These are phyloP conservation scores for Phytophthora meadii DNA, from an alignment of 352 stramenopile species.

Conservation along the genomic window DNA sequence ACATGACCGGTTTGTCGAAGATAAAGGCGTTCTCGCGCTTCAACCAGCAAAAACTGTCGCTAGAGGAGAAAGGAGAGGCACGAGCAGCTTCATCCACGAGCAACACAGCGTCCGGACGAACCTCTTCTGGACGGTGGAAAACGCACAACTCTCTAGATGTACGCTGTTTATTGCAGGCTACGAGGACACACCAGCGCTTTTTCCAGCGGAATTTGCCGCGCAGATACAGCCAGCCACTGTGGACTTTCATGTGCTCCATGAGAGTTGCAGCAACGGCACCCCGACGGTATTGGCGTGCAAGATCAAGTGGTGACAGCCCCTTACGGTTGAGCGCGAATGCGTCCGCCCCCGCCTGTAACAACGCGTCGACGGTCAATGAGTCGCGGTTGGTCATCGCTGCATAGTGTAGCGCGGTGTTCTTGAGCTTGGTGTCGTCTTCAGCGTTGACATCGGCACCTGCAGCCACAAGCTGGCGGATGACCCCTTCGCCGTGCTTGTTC, in stretches of 20 bases:
- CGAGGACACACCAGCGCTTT: slow-evolving; percentile 60
- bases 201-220: slow-evolving; percentile 63
- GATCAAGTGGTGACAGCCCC: slow-evolving; percentile 63
- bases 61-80: slow-evolving; percentile 31
- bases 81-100: slow-evolving; percentile 44
- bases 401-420: slow-evolving; percentile 73
- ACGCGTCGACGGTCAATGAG: slow-evolving; percentile 48
- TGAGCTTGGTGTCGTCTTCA: slow-evolving; percentile 46
- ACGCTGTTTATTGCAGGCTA: slow-evolving; percentile 61
- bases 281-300: slow-evolving; percentile 55
- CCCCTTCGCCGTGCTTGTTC: slow-evolving; percentile 26
- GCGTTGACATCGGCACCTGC: slow-evolving; percentile 57
- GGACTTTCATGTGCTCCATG: slow-evolving; percentile 54
- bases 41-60: slow-evolving; percentile 42
- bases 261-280: slow-evolving; percentile 45
- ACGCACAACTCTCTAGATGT: slow-evolving; percentile 61
- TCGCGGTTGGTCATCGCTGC: slow-evolving; percentile 58
- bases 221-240: slow-evolving; percentile 66
- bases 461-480: slow-evolving; percentile 46
- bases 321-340: slow-evolving; percentile 63
- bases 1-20: slow-evolving; percentile 49
- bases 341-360: slow-evolving; percentile 58
- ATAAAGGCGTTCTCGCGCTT: slow-evolving; percentile 50
- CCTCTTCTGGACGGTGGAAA: slow-evolving; percentile 41
- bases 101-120: slow-evolving; percentile 40